Evolutionary conservation across 768 basidiomycete genomes (phyloP).

Genomic region (Mrakia blollopis): DNA sequence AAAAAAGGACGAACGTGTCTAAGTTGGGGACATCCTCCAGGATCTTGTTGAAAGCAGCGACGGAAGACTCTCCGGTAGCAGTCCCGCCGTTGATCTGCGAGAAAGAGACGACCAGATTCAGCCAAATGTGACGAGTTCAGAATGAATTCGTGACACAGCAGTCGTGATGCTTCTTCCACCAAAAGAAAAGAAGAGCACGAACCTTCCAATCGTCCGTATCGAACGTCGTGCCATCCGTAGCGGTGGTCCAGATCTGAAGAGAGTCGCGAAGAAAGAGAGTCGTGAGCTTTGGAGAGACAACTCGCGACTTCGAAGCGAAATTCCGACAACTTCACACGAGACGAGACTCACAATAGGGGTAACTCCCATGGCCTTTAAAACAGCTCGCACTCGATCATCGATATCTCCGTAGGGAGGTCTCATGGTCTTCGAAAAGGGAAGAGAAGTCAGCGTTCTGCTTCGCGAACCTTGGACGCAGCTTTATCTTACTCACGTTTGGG

Average conservation of each 20-base stretch:
- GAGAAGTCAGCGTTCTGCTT: not conserved
- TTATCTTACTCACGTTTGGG: slow-evolving; percentile 49
- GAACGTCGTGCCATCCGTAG: slow-evolving; percentile 57
- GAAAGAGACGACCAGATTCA: too few species aligned
- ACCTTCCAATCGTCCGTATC: slow-evolving; percentile 51
- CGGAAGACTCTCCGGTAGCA: slow-evolving; percentile 50
- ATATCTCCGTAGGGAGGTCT: slow-evolving; percentile 66
- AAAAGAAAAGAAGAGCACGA: too few species aligned
- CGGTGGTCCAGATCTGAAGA: slow-evolving; percentile 52
- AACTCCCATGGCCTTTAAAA: slow-evolving; percentile 73
- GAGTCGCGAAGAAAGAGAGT: slow-evolving; percentile 48
- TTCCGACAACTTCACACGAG: too few species aligned
- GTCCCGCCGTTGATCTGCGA: slow-evolving; percentile 61
- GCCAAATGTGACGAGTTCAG: too few species aligned
- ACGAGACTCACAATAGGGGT: slow-evolving; percentile 55
- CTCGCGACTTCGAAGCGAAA: too few species aligned
- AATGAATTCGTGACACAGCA: too few species aligned
- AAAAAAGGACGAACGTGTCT: slow-evolving; percentile 40
- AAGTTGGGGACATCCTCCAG: slow-evolving; percentile 56
- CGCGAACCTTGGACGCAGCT: not conserved
- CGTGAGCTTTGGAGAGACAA: too few species aligned
- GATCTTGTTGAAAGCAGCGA: slow-evolving; percentile 77
- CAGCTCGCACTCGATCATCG: slow-evolving; percentile 75
- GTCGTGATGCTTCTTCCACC: too few species aligned
- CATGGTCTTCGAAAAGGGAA: too few species aligned